These are phyloP conservation scores for Halophytophthora batemanensis DNA, from an alignment of 352 stramenopile genomes.

Conservation along the genomic window DNA sequence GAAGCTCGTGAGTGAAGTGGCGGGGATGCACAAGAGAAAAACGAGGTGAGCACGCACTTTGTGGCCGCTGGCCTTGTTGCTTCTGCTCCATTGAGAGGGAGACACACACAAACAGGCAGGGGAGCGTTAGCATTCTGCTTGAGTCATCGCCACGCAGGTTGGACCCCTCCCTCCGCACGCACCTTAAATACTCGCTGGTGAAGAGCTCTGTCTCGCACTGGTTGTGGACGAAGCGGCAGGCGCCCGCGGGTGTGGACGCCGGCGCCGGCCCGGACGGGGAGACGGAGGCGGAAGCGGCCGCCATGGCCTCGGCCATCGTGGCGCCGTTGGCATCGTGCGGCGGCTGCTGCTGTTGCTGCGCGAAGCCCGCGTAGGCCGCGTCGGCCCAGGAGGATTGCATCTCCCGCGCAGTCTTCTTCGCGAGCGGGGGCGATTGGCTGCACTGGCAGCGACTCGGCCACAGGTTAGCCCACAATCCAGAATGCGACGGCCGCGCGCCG, in stretches of 20 bases:
- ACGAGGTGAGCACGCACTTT: slow-evolving; percentile 34
- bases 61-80: slow-evolving; percentile 83
- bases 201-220: slow-evolving; percentile 79
- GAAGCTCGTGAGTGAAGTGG: neutral
- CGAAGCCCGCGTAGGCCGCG: too few relatives aligned
- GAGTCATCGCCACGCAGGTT: neutral
- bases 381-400: too few relatives aligned
- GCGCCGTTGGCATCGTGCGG: neutral
- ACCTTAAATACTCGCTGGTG: slow-evolving; percentile 71
- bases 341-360: too few relatives aligned
- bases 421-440: too few relatives aligned
- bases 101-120: too few relatives aligned
- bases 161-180: slow-evolving; percentile 2
- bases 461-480: too few relatives aligned
- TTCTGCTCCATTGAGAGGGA: slow-evolving; percentile 32
- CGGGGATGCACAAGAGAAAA: slow-evolving; percentile 3
- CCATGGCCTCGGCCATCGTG: slow-evolving; percentile 15
- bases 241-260: neutral
- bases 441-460: too few relatives aligned
- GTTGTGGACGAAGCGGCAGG: slow-evolving; percentile 56
- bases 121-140: too few relatives aligned
- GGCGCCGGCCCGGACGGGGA: neutral
- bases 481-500: too few relatives aligned
- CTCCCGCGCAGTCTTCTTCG: too few relatives aligned
- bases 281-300: slow-evolving; percentile 2